Percentiles rank a stretch among this genome's conserved stretches.
These are phyloP conservation scores for Zopfia rhizophila DNA, from an alignment of 2,329 filamentous ascomycete species.

Conservation along the genomic window DNA sequence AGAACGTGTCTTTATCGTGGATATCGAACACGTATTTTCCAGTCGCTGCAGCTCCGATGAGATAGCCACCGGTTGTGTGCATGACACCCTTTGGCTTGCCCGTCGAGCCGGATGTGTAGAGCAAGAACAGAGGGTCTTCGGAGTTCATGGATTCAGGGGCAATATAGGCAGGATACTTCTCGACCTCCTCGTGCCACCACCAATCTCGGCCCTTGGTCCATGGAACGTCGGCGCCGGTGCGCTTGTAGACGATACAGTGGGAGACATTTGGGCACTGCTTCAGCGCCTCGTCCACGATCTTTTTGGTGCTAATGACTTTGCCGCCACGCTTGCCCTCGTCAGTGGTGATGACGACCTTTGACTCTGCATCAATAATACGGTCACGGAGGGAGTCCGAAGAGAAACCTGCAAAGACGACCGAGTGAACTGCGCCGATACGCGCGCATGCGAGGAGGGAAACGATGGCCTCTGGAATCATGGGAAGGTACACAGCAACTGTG, in stretches of 20 bases:
- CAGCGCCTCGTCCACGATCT: slow-evolving; percentile 97
- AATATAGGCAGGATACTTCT: slow-evolving; percentile 95
- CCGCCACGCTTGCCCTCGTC: slow-evolving; percentile 98
- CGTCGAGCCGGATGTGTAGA: slow-evolving; percentile 97
- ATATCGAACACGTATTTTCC: slow-evolving; percentile 99
- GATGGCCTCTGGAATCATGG: slow-evolving; percentile 97
- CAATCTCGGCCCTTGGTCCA: slow-evolving; percentile 88
- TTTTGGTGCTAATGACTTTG: slow-evolving; percentile 97
- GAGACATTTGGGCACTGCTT: slow-evolving; percentile 93
- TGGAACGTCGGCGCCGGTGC: slow-evolving; percentile 91
- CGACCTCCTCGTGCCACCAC: slow-evolving; percentile 99
- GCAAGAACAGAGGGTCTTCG: slow-evolving; percentile 95
- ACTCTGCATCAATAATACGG: slow-evolving; percentile 89
- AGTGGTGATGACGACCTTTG: slow-evolving; percentile 93
- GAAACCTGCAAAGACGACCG: slow-evolving; percentile 97
- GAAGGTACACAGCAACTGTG: slow-evolving; percentile 95
- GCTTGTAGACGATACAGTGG: slow-evolving; percentile 90
- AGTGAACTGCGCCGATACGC: slow-evolving; percentile 95
- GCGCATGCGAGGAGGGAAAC: slow-evolving; percentile 90
- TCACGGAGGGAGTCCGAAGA: slow-evolving; percentile 95
- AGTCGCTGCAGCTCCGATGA: slow-evolving; percentile 91
- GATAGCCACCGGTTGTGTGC: slow-evolving; percentile 95
- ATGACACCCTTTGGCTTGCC: slow-evolving; percentile 99
- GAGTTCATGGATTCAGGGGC: slow-evolving; percentile 88
- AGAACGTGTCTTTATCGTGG: slow-evolving; percentile 91